Percentiles rank a stretch among this genome's conserved stretches.
These are phyloP conservation scores for Candida frijolesensis DNA, from an alignment of 1,139 yeast species.

Conservation along the genomic window DNA sequence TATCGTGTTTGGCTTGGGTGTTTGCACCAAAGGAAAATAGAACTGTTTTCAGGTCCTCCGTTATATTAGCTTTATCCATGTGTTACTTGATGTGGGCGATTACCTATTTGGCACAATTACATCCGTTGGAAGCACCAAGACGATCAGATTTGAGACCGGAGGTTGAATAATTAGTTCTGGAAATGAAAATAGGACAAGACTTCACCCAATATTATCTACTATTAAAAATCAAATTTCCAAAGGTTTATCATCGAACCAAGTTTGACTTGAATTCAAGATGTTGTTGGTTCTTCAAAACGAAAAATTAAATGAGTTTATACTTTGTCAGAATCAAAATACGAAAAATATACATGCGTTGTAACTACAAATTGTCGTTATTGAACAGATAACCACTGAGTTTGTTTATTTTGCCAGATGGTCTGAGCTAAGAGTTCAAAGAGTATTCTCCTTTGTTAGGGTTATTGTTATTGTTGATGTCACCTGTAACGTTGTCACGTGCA, in stretches of 20 bases:
- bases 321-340: not conserved
- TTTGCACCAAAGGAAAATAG: conserved; percentile 62
- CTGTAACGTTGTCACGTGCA: not conserved
- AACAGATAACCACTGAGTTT: too few relatives aligned
- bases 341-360: not conserved
- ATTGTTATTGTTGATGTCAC: too few relatives aligned
- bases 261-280: not conserved
- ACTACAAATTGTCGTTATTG: not conserved
- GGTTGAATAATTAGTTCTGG: conserved; percentile 10
- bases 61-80: conserved; percentile 80
- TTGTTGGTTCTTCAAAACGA: not conserved
- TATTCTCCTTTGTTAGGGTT: too few relatives aligned
- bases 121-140: conserved; percentile 80
- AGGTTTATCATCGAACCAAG: not conserved
- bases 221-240: not conserved
- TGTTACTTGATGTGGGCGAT: conserved; percentile 95
- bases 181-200: conserved; percentile 11
- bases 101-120: conserved; percentile 77
- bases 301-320: not conserved
- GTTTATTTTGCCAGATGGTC: too few relatives aligned
- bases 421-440: too few relatives aligned
- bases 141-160: conserved; percentile 84
- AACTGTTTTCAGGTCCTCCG: conserved; percentile 89
- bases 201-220: not conserved
- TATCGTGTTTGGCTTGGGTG: conserved; percentile 65